These are phyloP conservation scores for Kentomonas sorsogonicus DNA, from an alignment of 208 protist species.

Conservation along the genomic window DNA sequence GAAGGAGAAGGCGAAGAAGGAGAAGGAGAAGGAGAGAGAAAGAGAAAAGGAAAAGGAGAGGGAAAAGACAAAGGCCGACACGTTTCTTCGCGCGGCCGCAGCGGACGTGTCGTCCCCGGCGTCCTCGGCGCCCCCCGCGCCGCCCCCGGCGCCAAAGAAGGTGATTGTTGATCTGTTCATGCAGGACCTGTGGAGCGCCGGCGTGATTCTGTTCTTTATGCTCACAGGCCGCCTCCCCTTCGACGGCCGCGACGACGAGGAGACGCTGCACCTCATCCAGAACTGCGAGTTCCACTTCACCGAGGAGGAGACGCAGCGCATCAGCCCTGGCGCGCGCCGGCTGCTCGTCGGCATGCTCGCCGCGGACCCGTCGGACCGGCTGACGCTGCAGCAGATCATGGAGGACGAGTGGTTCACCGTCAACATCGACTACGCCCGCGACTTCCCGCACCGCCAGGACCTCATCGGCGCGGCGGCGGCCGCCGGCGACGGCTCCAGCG, in stretches of 20 bases:
- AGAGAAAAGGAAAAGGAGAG: constrained; percentile 3
- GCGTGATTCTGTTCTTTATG: constrained; percentile 93
- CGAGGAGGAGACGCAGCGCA: constrained; percentile 61
- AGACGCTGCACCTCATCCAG: constrained; percentile 88
- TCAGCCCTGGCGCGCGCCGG: constrained; percentile 53
- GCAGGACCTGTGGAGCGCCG: constrained; percentile 89
- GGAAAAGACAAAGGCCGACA: neutral
- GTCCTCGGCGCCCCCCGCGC: neutral
- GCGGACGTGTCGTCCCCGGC: no score
- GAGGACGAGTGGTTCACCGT: constrained; percentile 76
- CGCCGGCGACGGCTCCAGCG: neutral
- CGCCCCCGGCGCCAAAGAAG: constrained; percentile 13
- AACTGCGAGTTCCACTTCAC: constrained; percentile 42
- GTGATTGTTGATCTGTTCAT: constrained; percentile 66
- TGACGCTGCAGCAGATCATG: constrained; percentile 83
- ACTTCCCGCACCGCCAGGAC: constrained; percentile 69
- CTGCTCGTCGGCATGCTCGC: constrained; percentile 76
- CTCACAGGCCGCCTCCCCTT: constrained; percentile 96
- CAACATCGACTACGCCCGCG: constrained; percentile 36
- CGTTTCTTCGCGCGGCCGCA: no score
- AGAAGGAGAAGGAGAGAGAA: constrained; percentile 8
- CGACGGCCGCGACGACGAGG: constrained; percentile 90
- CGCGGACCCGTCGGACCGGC: constrained; percentile 73
- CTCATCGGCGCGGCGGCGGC: constrained; percentile 14
- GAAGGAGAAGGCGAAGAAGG: constrained; percentile 13